Evolutionary conservation across 1,139 yeast species (phyloP).

Genomic region (Yamadazyma blattariae): DNA sequence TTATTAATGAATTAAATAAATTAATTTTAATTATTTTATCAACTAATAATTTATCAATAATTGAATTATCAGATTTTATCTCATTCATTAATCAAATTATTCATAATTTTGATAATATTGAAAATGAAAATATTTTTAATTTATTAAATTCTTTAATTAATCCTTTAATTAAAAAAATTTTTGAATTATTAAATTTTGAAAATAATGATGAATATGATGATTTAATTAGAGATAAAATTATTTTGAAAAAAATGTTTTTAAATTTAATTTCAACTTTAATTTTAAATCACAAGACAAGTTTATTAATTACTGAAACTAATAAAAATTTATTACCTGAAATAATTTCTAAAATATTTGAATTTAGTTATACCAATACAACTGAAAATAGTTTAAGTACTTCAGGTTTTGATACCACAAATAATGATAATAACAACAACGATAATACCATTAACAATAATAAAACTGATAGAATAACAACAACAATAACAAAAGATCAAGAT

Average conservation of each 20-base stretch:
- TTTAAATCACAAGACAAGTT: slow-evolving; percentile 75
- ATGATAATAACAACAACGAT: too few relatives aligned
- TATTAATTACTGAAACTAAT: slow-evolving; percentile 69
- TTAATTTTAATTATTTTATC: slow-evolving; percentile 71
- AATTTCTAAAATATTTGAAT: slow-evolving; percentile 63
- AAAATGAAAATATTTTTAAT: slow-evolving; percentile 59
- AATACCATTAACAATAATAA: too few relatives aligned
- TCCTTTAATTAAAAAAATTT: slow-evolving; percentile 70
- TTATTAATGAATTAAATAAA: slow-evolving; percentile 64
- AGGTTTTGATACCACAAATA: too few relatives aligned
- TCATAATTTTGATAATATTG: slow-evolving; percentile 70
- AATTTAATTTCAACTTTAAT: slow-evolving; percentile 67
- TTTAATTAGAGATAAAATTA: slow-evolving; percentile 54
- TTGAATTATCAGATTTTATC: slow-evolving; percentile 77
- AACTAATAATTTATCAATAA: slow-evolving; percentile 56
- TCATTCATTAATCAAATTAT: slow-evolving; percentile 86
- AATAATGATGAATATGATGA: slow-evolving; percentile 14
- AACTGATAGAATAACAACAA: too few relatives aligned
- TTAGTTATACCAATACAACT: slow-evolving; percentile 52
- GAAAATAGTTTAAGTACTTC: too few relatives aligned
- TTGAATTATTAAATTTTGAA: slow-evolving; percentile 42
- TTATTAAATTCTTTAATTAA: slow-evolving; percentile 69
- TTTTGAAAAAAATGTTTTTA: slow-evolving; percentile 68
- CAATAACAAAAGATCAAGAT: too few relatives aligned
- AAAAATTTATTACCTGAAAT: slow-evolving; percentile 60